Conservation (phyloP, 2,329 filamentous ascomycete species). For the Colletotrichum simmondsii region DNA sequence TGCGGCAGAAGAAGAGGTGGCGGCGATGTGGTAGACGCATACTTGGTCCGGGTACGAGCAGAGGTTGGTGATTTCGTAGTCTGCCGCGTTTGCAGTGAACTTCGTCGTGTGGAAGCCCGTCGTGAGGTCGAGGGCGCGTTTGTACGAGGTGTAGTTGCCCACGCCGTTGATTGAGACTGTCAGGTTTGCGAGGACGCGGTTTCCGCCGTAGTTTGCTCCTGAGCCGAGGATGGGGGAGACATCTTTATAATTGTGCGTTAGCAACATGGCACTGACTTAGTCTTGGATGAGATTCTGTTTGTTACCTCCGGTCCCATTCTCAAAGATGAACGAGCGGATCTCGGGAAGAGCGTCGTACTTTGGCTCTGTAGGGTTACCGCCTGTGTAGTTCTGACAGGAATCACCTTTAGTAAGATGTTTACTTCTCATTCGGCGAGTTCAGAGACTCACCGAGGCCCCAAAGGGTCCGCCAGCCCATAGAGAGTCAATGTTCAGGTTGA, state of each 20-base stretch:
- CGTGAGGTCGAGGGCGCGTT: constrained; percentile 53
- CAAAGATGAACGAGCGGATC: constrained; percentile 58
- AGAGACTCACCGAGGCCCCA: constrained; percentile 46
- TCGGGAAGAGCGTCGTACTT: constrained; percentile 48
- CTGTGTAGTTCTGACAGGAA: constrained; percentile 50
- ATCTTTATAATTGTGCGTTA: constrained; percentile 36
- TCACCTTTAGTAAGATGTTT: neutral
- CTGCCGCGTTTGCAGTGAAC: constrained; percentile 46
- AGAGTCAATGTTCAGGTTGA: constrained; percentile 59
- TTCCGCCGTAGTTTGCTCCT: constrained; percentile 55
- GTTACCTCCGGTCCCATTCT: constrained; percentile 59
- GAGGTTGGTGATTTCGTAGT: constrained; percentile 40
- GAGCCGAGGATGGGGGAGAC: constrained; percentile 51
- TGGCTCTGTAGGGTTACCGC: constrained; percentile 55
- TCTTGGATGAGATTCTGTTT: neutral
- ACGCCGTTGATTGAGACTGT: constrained; percentile 50
- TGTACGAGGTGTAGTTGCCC: constrained; percentile 45
- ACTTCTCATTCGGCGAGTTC: neutral
- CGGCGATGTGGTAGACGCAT: constrained; percentile 41
- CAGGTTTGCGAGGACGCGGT: constrained; percentile 58
- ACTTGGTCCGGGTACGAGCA: constrained; percentile 56
- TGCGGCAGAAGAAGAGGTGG: neutral
- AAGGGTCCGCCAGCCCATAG: constrained; percentile 64
- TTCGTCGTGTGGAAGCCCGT: constrained; percentile 51
- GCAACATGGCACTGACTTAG: accelerated